Percentiles rank a stretch among this genome's conserved stretches.
phyloP scores from a whole-genome alignment of 257 asterid genomes.

The Gentiana dahurica region DNA sequence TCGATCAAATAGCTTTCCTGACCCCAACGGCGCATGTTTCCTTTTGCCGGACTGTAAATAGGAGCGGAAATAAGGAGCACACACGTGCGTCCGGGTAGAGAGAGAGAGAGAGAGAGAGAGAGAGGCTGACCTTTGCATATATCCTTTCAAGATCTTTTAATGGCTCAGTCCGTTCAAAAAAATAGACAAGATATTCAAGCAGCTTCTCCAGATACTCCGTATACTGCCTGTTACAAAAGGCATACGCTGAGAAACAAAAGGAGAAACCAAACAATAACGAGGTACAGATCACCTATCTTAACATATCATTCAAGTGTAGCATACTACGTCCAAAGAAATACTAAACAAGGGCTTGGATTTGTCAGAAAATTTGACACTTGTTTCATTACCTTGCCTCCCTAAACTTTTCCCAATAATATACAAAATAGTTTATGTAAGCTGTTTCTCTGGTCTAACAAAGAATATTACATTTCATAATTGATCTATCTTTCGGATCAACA shows the following conservation, averaged over 20 bases:
- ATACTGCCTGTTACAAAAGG: conserved; percentile 53
- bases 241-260: neutral
- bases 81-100: neutral
- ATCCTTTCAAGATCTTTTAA: conserved; percentile 85
- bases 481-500: too few species aligned
- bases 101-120: neutral
- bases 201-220: conserved; percentile 69
- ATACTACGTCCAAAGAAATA: neutral
- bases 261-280: neutral
- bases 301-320: too few species aligned
- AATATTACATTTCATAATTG: too few species aligned
- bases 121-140: conserved; percentile 52
- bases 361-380: neutral
- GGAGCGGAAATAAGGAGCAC: neutral
- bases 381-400: neutral
- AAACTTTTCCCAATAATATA: neutral
- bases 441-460: too few species aligned
- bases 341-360: neutral
- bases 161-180: conserved; percentile 78
- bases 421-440: too few species aligned
- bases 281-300: too few species aligned
- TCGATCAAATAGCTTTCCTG: too few species aligned
- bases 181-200: conserved; percentile 65
- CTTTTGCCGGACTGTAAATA: too few species aligned
- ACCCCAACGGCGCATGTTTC: too few species aligned